Evolutionary conservation across 1,139 yeast genomes (phyloP).

Genomic region (Taphrina deformans): DNA sequence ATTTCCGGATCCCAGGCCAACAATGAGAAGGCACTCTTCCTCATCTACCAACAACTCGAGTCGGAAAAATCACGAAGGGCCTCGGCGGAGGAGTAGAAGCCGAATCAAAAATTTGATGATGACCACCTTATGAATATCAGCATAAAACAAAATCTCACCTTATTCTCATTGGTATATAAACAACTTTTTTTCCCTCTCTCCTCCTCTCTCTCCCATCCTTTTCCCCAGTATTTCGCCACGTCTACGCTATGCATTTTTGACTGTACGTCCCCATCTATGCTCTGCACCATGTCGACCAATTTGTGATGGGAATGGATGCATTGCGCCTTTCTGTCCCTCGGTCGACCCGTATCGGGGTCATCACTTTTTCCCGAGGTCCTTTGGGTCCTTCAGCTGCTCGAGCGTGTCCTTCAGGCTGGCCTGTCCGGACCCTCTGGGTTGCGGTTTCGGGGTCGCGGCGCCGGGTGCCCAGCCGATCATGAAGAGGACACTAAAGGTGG

Average conservation of each 20-base stretch:
- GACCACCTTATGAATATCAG: neutral
- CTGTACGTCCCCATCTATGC: neutral
- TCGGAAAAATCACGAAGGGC: slow-evolving; percentile 50
- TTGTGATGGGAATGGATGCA: neutral
- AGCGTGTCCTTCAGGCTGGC: slow-evolving; percentile 59
- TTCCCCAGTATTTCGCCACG: neutral
- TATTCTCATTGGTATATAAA: slow-evolving; percentile 5
- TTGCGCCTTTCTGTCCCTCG: too few relatives aligned
- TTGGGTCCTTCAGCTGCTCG: slow-evolving; percentile 10
- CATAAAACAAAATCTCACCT: neutral
- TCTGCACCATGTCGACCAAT: too few relatives aligned
- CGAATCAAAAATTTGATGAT: neutral
- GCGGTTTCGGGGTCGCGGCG: slow-evolving; percentile 66
- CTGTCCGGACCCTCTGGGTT: slow-evolving; percentile 69
- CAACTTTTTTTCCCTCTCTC: neutral
- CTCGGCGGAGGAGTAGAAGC: neutral
- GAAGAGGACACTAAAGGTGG: slow-evolving; percentile 70
- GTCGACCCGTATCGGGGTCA: too few relatives aligned
- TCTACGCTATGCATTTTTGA: neutral
- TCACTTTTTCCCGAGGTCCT: neutral
- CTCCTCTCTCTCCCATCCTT: neutral
- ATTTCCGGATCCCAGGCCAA: slow-evolving; percentile 65
- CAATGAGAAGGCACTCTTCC: slow-evolving; percentile 66
- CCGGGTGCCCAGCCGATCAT: slow-evolving; percentile 91
- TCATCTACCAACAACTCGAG: slow-evolving; percentile 73